Conservation (phyloP, 345 rosid genomes). For the Lagerstroemia speciosa region DNA sequence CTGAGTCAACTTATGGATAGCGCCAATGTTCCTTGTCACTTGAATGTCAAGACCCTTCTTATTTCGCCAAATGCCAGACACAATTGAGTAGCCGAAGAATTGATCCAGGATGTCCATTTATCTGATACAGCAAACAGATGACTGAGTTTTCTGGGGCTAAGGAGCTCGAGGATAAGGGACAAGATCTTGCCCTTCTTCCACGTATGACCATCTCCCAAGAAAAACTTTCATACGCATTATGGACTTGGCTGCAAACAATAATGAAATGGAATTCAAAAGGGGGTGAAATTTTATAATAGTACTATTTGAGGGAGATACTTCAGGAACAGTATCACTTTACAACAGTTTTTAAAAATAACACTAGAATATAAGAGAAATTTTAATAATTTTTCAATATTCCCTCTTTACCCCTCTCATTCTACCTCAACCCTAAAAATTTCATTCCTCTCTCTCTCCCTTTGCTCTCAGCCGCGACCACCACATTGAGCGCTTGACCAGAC, state of each 20-base stretch:
- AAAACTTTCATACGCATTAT: constrained; percentile 72
- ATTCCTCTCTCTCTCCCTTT: too few relatives aligned
- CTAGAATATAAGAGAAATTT: too few relatives aligned
- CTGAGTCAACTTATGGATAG: not conserved
- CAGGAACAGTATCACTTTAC: not conserved
- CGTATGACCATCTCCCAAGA: constrained; percentile 56
- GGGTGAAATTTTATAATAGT: too few relatives aligned
- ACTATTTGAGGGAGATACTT: not conserved
- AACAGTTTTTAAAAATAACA: too few relatives aligned
- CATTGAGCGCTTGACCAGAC: too few relatives aligned
- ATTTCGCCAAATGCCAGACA: too few relatives aligned
- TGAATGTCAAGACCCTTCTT: too few relatives aligned
- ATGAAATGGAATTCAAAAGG: not conserved
- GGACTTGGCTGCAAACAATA: constrained; percentile 44
- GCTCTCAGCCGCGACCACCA: too few relatives aligned
- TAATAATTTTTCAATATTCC: too few relatives aligned
- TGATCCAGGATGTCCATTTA: not conserved
- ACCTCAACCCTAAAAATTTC: too few relatives aligned
- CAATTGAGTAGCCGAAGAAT: not conserved
- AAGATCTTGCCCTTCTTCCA: not conserved
- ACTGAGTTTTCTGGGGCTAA: not conserved
- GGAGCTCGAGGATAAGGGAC: not conserved
- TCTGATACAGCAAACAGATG: not conserved
- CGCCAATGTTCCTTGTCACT: not conserved
- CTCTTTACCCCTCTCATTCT: too few relatives aligned